phyloP scores from a whole-genome alignment of 1,284 basidiomycete species.

The Malassezia dermatis region DNA sequence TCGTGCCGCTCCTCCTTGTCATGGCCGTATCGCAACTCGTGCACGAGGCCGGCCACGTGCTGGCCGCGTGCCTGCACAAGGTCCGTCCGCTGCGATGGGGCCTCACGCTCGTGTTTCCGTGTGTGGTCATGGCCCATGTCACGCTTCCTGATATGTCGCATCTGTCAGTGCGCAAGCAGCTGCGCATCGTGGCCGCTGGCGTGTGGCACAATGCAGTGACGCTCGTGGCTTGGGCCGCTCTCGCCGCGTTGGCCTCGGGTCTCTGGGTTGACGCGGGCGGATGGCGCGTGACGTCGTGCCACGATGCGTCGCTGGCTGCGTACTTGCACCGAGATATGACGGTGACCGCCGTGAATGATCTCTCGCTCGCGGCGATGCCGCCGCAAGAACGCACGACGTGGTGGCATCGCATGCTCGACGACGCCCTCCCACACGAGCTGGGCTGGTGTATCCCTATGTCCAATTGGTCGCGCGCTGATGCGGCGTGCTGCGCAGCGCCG shows the following conservation, averaged over 20 bases:
- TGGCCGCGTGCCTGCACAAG: slow-evolving; percentile 13
- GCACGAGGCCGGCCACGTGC: slow-evolving; percentile 19
- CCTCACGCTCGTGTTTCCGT: slow-evolving; percentile 14
- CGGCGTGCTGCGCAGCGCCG: background rate
- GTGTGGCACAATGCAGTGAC: slow-evolving; percentile 19
- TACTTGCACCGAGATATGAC: background rate
- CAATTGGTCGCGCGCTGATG: background rate
- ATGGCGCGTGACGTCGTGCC: background rate
- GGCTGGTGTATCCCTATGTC: slow-evolving; percentile 16
- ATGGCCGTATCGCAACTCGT: slow-evolving; percentile 2
- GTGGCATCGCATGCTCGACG: slow-evolving; percentile 5
- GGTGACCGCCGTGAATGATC: slow-evolving; percentile 9
- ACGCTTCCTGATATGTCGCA: slow-evolving; percentile 3
- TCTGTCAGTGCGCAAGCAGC: background rate
- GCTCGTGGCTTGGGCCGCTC: background rate
- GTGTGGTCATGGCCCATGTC: slow-evolving; percentile 16
- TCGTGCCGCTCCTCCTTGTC: slow-evolving; percentile 1
- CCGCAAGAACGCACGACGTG: background rate
- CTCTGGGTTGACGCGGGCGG: slow-evolving; percentile 12
- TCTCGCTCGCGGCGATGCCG: background rate
- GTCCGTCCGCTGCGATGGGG: slow-evolving; percentile 9
- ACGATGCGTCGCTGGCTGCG: background rate
- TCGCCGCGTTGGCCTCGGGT: background rate
- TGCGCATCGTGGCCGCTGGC: slow-evolving; percentile 15
- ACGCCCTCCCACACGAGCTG: background rate